phyloP scores from a whole-genome alignment of 2,329 filamentous ascomycete species.

The Hypoxylon sp. region DNA sequence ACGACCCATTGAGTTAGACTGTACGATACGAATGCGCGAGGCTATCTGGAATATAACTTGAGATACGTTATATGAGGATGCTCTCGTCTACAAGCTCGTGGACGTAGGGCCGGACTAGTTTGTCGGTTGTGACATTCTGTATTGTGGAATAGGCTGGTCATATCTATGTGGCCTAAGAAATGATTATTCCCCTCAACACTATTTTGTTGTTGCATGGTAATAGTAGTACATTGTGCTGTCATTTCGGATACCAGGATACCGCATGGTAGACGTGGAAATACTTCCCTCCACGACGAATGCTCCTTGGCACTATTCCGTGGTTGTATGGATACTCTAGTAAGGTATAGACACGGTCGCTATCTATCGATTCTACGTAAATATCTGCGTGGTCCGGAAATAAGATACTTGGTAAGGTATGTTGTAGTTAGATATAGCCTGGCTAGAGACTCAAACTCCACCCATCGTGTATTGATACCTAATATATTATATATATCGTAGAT shows the following conservation, averaged over 20 bases:
- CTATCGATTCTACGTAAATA: background rate
- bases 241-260: background rate
- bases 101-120: background rate
- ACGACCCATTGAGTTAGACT: constrained; percentile 16
- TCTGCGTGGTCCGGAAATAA: too few relatives aligned
- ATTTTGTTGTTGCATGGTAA: background rate
- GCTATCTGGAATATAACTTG: background rate
- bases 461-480: background rate
- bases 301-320: background rate
- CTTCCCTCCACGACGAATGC: background rate
- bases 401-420: background rate
- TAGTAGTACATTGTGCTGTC: background rate
- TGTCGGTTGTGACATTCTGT: constrained; percentile 12
- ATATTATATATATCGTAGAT: background rate
- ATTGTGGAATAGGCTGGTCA: constrained; percentile 30
- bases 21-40: constrained; percentile 30
- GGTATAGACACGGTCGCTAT: background rate
- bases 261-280: background rate
- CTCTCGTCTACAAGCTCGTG: constrained; percentile 3
- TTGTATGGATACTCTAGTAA: background rate
- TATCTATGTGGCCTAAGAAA: constrained; percentile 23
- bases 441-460: background rate
- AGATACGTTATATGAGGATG: background rate
- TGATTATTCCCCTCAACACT: constrained; percentile 37
- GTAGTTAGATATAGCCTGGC: background rate